Percentiles rank a stretch among this genome's conserved stretches.
Evolutionary conservation across 331 rosid species (phyloP).

Genomic region (Quercus tomentella): DNA sequence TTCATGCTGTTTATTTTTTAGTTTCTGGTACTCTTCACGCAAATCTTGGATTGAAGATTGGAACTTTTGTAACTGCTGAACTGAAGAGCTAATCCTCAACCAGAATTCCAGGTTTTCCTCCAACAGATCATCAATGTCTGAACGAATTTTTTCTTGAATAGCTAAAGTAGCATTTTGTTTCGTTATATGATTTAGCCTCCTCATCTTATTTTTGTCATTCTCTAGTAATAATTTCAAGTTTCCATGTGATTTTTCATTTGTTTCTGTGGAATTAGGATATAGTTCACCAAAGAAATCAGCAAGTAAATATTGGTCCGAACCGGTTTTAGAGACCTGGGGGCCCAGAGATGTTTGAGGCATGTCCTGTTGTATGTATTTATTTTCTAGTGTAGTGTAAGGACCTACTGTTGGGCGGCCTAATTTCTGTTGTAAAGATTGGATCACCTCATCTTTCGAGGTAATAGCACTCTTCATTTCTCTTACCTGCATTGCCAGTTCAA

Average conservation of each 20-base stretch:
- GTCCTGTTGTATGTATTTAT: conserved; percentile 45
- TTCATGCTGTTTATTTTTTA: conserved; percentile 31
- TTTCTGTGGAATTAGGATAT: conserved; percentile 4
- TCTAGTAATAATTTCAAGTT: neutral
- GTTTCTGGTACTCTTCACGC: conserved; percentile 37
- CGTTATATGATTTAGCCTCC: conserved; percentile 8
- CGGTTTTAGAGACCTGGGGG: conserved; percentile 18
- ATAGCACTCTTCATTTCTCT: conserved; percentile 57
- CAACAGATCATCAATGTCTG: conserved; percentile 54
- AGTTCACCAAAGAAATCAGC: conserved; percentile 25
- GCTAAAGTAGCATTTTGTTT: conserved; percentile 31
- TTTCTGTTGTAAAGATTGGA: conserved; percentile 50
- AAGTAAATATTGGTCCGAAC: conserved; percentile 10
- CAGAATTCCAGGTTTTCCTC: conserved; percentile 87
- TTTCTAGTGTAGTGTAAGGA: conserved; percentile 33
- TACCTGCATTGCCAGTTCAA: conserved; percentile 59
- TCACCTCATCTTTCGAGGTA: conserved; percentile 54
- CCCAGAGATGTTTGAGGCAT: conserved; percentile 22
- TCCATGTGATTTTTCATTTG: conserved; percentile 1
- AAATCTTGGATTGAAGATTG: conserved; percentile 66
- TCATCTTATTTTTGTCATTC: conserved; percentile 12
- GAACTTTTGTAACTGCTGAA: conserved; percentile 83
- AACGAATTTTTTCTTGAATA: conserved; percentile 54
- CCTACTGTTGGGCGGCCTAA: conserved; percentile 27
- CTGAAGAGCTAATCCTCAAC: conserved; percentile 80